phyloP scores from a whole-genome alignment of 2,329 filamentous ascomycete species.

The Alternaria sp. region DNA sequence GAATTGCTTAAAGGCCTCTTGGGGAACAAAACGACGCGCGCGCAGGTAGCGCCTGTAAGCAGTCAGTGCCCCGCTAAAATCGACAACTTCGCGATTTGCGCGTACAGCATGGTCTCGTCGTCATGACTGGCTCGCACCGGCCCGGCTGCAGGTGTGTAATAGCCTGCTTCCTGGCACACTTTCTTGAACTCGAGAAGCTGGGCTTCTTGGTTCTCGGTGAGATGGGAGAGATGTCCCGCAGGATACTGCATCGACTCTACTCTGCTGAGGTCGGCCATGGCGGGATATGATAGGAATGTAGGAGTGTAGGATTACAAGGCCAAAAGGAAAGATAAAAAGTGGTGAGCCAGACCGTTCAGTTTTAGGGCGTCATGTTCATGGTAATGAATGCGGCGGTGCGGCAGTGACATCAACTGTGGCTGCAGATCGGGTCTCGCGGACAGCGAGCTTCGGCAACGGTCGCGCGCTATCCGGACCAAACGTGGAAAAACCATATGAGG shows the following conservation, averaged over 20 bases:
- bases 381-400: slow-evolving; percentile 30
- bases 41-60: slow-evolving; percentile 77
- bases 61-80: slow-evolving; percentile 32
- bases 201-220: slow-evolving; percentile 71
- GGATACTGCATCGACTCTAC: slow-evolving; percentile 65
- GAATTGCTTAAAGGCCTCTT: slow-evolving; percentile 83
- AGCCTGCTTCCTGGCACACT: slow-evolving; percentile 67
- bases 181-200: slow-evolving; percentile 76
- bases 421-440: slow-evolving; percentile 22
- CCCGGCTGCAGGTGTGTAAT: slow-evolving; percentile 61
- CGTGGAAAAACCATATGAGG: slow-evolving; percentile 8
- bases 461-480: slow-evolving; percentile 25
- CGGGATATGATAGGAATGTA: slow-evolving; percentile 1
- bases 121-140: slow-evolving; percentile 66
- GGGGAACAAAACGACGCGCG: slow-evolving; percentile 78
- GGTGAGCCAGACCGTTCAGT: slow-evolving; percentile 16
- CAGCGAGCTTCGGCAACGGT: slow-evolving; percentile 15
- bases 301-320: not conserved
- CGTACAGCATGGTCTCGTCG: slow-evolving; percentile 74
- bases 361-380: slow-evolving; percentile 34
- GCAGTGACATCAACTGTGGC: slow-evolving; percentile 34
- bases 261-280: slow-evolving; percentile 45
- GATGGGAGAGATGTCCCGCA: slow-evolving; percentile 79
- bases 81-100: slow-evolving; percentile 7
- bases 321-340: slow-evolving; percentile 8